phyloP scores from a whole-genome alignment of 2,329 filamentous ascomycete species.

The Huntiella savannae region DNA sequence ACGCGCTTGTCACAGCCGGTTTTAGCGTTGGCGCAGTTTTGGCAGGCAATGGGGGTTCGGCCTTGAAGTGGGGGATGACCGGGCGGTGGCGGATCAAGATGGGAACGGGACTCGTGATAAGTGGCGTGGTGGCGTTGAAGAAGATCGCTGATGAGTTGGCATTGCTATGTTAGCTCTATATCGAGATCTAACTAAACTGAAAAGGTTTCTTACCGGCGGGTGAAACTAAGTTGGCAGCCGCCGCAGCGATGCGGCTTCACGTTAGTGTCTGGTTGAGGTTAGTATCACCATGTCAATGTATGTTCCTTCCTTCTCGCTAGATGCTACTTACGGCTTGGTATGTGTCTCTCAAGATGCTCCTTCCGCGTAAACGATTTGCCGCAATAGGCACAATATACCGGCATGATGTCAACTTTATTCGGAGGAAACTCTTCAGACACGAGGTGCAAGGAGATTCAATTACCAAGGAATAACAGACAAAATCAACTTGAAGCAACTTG shows the following conservation, averaged over 20 bases:
- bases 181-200: neutral
- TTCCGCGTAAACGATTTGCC: constrained; percentile 36
- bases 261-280: constrained; percentile 27
- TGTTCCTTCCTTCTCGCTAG: neutral
- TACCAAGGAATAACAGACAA: neutral
- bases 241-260: constrained; percentile 33
- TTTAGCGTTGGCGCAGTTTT: constrained; percentile 22
- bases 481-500: neutral
- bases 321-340: constrained; percentile 28
- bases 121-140: constrained; percentile 31
- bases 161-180: no score
- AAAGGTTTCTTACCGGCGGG: constrained; percentile 23
- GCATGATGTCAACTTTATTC: constrained; percentile 4
- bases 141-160: constrained; percentile 22
- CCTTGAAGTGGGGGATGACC: constrained; percentile 24
- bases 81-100: constrained; percentile 25
- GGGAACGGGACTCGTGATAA: constrained; percentile 30
- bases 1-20: constrained; percentile 22
- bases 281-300: neutral
- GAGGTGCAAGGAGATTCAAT: neutral
- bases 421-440: neutral
- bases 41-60: constrained; percentile 22
- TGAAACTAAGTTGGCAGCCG: constrained; percentile 30
- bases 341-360: constrained; percentile 36
- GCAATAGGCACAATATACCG: constrained; percentile 33